Base-by-base conservation (phyloP, 176 grass and related monocot genomes). In the Puya raimondii region DNA sequence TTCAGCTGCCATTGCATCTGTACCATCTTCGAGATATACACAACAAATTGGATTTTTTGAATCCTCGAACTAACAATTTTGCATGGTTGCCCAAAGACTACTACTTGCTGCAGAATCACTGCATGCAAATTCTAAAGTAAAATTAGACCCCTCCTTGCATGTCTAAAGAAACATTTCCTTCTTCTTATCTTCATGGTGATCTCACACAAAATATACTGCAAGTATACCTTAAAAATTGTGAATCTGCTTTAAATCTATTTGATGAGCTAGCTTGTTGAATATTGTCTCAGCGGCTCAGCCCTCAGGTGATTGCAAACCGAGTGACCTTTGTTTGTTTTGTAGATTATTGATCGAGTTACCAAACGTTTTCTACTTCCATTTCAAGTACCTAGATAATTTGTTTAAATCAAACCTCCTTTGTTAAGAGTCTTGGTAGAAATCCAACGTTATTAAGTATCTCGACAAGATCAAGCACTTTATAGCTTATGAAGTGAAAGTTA, bases 1-100 rank as follows among this genome's bases (percentile, higher is more conserved):
- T 77, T 51, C 78, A 96, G 92, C 74, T 96, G 64, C 85, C 92
- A 63, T 51, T 89, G 76, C 82, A 85, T 88, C 74, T 91, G 61
- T 96, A 96, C 69, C 78, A 91, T 74, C 57, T 96, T 17, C 74
- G 88, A 70, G 85, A 96, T 82, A 73, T 96, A 23, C 79, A 89
- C 47, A 76, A 49, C 70, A 96, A 96, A 72, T 56, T 96, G 68
- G 79, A 91, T 51, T 50, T 73, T 70, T 58, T 87, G 65, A 79
- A 67, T 76, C 84, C 78, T 65, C 66, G 72, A 48, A 79, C 64
- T 74, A 87, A 53, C 67, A 81, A 54, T 80, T 83, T 48, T 72
- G 64, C 49, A 64, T 72, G 50, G 64, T 81, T 81, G 59, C 80
- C 68, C 76, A 70, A 75, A 87, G 79, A 74, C 65, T 59, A 27